Evolutionary conservation across 495 filamentous ascomycete genomes (phyloP), one percentile per base, ranked within the genome.

Genomic region (Hypoxylon subgilvum): DNA sequence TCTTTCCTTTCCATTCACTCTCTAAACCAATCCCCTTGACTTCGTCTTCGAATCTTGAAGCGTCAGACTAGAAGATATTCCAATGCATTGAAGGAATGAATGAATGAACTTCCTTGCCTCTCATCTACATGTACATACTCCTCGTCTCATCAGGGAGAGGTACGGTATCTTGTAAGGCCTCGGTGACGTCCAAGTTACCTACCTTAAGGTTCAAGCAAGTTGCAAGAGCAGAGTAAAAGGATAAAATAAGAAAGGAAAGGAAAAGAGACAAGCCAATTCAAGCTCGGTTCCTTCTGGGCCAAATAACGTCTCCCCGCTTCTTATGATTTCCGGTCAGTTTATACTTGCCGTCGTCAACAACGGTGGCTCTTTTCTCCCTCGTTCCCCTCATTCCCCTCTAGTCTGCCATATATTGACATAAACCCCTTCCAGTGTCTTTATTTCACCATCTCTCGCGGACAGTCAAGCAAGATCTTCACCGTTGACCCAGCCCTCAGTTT

Each of bases 141-240:
- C n/a, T n/a, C n/a, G n/a, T n/a, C n/a, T n/a, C n/a, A n/a, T n/a
- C n/a, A n/a, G n/a, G n/a, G n/a, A n/a, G n/a, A n/a, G n/a, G n/a
- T n/a, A n/a, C n/a, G n/a, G n/a, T n/a, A n/a, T n/a, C n/a, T n/a
- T n/a, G n/a, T 57, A 1, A 7, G 9, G 17, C 23, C 28, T 45
- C 35, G 14, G 46, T 43, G 27, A 25, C 34, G 23, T 9, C 43
- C 13, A 43, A 22, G 16, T 9, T 23, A 39, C 13, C 36, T 49
- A 35, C 38, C 21, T 19, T 19, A 41, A 34, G 22, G 10, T 45
- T 56, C 25, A 17, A 43, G 7, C 10, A 25, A 35, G 44, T 41
- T 34, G 45, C 52, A 63, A 48, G 52, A 63, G 46, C 49, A 16
- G 14, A 56, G 17, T n/a, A 19, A 34, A 28, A n/a, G n/a, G n/a